Evolutionary conservation across 1,139 yeast genomes (phyloP), one percentile per base, ranked within the genome.

Genomic region (Pichia sp.): DNA sequence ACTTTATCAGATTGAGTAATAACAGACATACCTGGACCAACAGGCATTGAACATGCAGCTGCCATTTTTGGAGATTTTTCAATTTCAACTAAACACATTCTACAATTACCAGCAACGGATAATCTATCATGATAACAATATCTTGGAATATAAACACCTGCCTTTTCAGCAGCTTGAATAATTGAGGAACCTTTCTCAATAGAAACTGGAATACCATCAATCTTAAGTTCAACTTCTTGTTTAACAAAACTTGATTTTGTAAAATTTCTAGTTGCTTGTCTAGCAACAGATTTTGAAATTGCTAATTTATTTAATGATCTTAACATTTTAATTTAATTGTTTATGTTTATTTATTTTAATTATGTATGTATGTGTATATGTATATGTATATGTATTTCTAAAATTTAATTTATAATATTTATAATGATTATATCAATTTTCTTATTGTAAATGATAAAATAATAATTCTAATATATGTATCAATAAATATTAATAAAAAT

Each of bases 1-100:
- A 86, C 87, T 62, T 89, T 78, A 57, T 84, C 94, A 32, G 85
- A 71, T 63, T 82, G 79, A 45, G 96, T 87, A 61, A 82, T 79
- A 47, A 87, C 90, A 45, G 85, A 89, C 95, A 86, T 86, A 42
- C 95, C 95, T 51, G 82, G 80, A 61, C 81, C 85, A 20, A 85
- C 96, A 31, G 96, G 96, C 80, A 83, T 82, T 43, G 95, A 92
- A 71, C 96, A 87, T 12, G 94, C 84, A 6, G 96, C 95, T 55
- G 86, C 86, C 61, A 89, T 81, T 66, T 87, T 87, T 46, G 95
- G 95, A 62, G 92, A 87, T 64, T 86, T 79, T 66, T 87, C 96
- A 46, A 87, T 86, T 59, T 87, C 96, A 43, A 87, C 96, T 42
- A 87, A 76, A 66, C 96, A 87, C 96, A 87, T 87, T 68, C 96